Evolutionary conservation across 1,139 yeast genomes (phyloP).

Genomic region (Pichia sp.): DNA sequence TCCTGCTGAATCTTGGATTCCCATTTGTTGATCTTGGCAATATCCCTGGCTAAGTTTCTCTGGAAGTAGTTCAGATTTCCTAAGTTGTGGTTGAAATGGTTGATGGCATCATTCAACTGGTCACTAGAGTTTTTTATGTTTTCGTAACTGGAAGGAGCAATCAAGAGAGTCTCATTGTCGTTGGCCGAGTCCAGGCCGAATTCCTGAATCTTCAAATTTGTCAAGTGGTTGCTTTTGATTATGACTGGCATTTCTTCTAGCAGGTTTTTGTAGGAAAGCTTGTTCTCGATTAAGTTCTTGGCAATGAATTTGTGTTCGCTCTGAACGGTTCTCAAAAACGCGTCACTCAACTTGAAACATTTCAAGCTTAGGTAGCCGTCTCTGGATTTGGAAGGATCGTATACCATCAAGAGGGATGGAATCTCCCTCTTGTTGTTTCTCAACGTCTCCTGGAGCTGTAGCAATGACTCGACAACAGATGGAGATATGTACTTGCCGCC

Average conservation of each 20-base stretch:
- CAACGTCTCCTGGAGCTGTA: slow-evolving; percentile 53
- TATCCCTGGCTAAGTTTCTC: slow-evolving; percentile 71
- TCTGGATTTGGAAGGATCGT: slow-evolving; percentile 67
- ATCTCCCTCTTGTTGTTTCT: slow-evolving; percentile 37
- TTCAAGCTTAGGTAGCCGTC: slow-evolving; percentile 57
- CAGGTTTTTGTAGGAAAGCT: slow-evolving; percentile 62
- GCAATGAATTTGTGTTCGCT: slow-evolving; percentile 60
- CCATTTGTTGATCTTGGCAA: slow-evolving; percentile 70
- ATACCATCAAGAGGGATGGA: slow-evolving; percentile 60
- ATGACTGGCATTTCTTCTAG: slow-evolving; percentile 69
- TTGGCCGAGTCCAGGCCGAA: slow-evolving; percentile 17
- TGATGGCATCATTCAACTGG: slow-evolving; percentile 68
- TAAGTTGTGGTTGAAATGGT: slow-evolving; percentile 76
- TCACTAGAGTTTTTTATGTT: slow-evolving; percentile 46
- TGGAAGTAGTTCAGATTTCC: slow-evolving; percentile 81
- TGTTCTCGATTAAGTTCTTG: slow-evolving; percentile 57
- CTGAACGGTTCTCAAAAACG: slow-evolving; percentile 49
- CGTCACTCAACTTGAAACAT: slow-evolving; percentile 65
- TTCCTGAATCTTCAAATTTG: slow-evolving; percentile 32
- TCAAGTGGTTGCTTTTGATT: slow-evolving; percentile 57
- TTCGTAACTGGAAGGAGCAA: slow-evolving; percentile 38
- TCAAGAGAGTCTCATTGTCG: slow-evolving; percentile 31
- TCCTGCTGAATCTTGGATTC: slow-evolving; percentile 67
- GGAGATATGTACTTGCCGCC: slow-evolving; percentile 70
- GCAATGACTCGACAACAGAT: slow-evolving; percentile 62